A percentile compares a stretch with the other conserved stretches of the same genome.
These are phyloP conservation scores for Mycotypha africana DNA, from an alignment of 371 early-diverging fungal species.

Conservation along the genomic window DNA sequence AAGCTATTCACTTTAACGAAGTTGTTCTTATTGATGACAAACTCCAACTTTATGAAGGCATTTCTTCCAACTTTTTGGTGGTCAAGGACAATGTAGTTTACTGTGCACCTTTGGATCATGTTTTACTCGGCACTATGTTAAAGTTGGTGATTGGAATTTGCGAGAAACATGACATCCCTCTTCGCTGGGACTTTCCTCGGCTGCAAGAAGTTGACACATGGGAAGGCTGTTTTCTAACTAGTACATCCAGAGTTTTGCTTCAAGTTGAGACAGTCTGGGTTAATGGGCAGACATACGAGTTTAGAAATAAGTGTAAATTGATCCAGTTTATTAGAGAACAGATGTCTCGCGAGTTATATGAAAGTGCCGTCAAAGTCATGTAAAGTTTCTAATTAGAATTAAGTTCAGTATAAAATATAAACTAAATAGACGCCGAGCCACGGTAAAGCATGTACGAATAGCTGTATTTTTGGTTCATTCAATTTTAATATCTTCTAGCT, in stretches of 20 bases:
- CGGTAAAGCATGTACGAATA: too few species aligned
- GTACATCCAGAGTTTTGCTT: constrained; percentile 52
- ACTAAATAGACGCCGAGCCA: too few species aligned
- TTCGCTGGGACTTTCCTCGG: constrained; percentile 44
- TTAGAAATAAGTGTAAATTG: too few species aligned
- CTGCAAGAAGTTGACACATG: constrained; percentile 43
- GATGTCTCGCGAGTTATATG: too few species aligned
- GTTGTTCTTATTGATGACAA: constrained; percentile 45
- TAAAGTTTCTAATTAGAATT: too few species aligned
- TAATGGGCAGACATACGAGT: too few species aligned
- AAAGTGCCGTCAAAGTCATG: too few species aligned
- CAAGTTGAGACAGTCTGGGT: constrained; percentile 52
- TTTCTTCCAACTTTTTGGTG: constrained; percentile 60
- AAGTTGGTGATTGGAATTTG: constrained; percentile 50
- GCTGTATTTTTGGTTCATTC: too few species aligned
- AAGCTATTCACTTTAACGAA: constrained; percentile 47
- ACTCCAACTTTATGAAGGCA: constrained; percentile 55
- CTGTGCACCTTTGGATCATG: constrained; percentile 53
- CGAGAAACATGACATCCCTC: constrained; percentile 34
- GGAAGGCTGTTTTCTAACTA: constrained; percentile 58
- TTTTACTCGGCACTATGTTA: constrained; percentile 57
- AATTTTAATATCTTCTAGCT: too few species aligned
- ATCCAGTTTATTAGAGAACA: too few species aligned
- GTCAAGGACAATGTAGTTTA: constrained; percentile 13
- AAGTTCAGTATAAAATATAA: too few species aligned